A percentile compares a stretch with the other conserved stretches of the same genome.
phyloP scores from a whole-genome alignment of 2,329 filamentous ascomycete species.

The Fusarium temperatum region DNA sequence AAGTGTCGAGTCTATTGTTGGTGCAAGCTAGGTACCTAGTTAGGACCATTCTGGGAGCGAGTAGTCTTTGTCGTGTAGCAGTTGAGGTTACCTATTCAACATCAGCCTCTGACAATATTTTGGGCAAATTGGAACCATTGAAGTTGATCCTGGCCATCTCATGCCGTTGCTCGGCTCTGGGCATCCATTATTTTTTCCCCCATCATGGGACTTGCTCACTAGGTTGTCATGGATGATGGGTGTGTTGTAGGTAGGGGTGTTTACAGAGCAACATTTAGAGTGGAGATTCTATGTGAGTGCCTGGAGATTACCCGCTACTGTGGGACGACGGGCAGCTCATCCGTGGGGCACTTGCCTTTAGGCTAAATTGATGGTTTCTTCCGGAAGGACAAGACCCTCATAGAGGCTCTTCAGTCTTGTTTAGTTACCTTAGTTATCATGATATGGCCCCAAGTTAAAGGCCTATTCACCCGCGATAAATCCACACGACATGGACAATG shows the following conservation, averaged over 20 bases:
- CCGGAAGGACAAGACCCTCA: conserved; percentile 4
- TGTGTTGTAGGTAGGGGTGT: not conserved
- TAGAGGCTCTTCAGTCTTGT: not conserved
- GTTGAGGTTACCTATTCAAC: not conserved
- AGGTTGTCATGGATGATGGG: not conserved
- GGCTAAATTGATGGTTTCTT: conserved; percentile 37
- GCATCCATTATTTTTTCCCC: not conserved
- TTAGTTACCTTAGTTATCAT: conserved; percentile 19
- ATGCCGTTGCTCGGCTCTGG: not conserved
- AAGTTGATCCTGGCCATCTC: conserved; percentile 15
- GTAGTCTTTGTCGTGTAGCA: conserved; percentile 18
- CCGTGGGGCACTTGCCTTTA: conserved; percentile 26
- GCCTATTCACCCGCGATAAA: conserved; percentile 22
- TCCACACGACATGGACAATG: conserved; percentile 10
- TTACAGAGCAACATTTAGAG: conserved; percentile 13
- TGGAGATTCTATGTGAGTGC: conserved; percentile 12
- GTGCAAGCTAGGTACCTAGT: conserved; percentile 6
- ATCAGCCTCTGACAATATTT: not conserved
- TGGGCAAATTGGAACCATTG: not conserved
- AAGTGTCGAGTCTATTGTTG: conserved; percentile 25
- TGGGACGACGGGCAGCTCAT: conserved; percentile 36
- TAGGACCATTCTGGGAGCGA: not conserved
- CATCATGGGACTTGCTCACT: conserved; percentile 27
- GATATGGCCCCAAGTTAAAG: conserved; percentile 5
- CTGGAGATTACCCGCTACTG: conserved; percentile 38